Conservation (phyloP, 139 green algal species). For the Gonium pectorale region DNA sequence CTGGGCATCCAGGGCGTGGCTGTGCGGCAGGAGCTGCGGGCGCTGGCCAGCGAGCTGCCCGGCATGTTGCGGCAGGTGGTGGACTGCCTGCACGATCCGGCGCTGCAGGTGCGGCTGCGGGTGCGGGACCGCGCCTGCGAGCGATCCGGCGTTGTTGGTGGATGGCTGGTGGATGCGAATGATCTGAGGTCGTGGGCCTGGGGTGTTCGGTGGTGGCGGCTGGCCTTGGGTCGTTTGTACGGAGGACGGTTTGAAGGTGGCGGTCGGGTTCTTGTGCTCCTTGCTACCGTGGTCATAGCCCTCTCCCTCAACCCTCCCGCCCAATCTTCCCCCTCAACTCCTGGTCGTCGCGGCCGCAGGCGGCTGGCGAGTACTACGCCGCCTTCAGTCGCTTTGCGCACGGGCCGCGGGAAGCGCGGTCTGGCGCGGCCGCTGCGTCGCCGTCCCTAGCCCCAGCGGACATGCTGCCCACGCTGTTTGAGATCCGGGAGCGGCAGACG, state of each 20-base stretch:
- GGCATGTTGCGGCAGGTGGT: conserved; percentile 51
- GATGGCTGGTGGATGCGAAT: too few species aligned
- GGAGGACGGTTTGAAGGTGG: too few species aligned
- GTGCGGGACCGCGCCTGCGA: too few species aligned
- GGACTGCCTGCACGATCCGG: conserved; percentile 29
- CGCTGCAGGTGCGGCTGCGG: conserved; percentile 31
- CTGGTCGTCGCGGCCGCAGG: conserved; percentile 51
- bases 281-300: too few species aligned
- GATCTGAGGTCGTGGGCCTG: too few species aligned
- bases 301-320: too few species aligned
- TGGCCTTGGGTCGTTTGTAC: too few species aligned
- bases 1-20: conserved; percentile 44
- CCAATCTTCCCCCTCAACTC: too few species aligned
- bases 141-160: too few species aligned
- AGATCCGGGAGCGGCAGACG: conserved; percentile 41
- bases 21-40: conserved; percentile 60
- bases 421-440: not conserved
- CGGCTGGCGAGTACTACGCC: conserved; percentile 22
- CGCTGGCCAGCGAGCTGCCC: conserved; percentile 66
- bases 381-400: conserved; percentile 31
- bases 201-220: too few species aligned
- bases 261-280: too few species aligned
- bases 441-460: not conserved
- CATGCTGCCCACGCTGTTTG: conserved; percentile 22
- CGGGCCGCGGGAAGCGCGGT: not conserved